Base-by-base conservation (phyloP, 2,329 filamentous ascomycete genomes). In the Dothistroma pini region DNA sequence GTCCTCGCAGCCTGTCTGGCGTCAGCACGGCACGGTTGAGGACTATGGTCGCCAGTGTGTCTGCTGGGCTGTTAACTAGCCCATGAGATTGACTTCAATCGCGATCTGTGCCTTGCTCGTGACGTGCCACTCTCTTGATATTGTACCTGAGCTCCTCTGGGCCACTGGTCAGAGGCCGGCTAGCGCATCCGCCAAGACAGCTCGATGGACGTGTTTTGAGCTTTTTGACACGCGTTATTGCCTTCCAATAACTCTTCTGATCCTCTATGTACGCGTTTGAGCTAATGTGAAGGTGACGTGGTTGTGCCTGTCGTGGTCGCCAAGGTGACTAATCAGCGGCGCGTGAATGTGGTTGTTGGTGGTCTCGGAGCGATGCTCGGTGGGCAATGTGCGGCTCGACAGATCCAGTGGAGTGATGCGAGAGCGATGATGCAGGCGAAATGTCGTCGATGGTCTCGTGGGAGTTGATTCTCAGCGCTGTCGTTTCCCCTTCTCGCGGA, bases 11-110 rank as follows among this genome's bases (percentile, higher is more conserved):
- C 67, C 69, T 67, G 50, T 63, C 65, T 48, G 72, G 70, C 68
- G 69, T 73, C 56, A 68, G 68, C 66, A 70, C 67, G 59, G 68
- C 58, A 60, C 68, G 69, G 61, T 70, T 72, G 44, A 73, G 56
- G 54, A 71, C 67, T 48, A 73, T 65, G 58, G 72, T 73, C 65
- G 72, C 72, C 72, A 74, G 66, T 52, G 68, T 74, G 69, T 50
- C 63, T 59, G 48, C 31, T 52, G 56, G 61, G 62, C 47, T 47
- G 19, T 49, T 19, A 51, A 31, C 41, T 59, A 63, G 62, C 64
- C 62, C 66, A 68, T 68, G 59, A 63, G 62, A 65, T 58, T 34
- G 48, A 34, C 48, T 51, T 55, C 25, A n/a, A 44, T 53, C 22
- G n/a, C 31, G 31, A 35, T 29, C 31, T 31, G 25, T 22, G 21